Evolutionary conservation across 257 asterid species (phyloP), one percentile per base, ranked within the genome.

Genomic region (Oldenlandia corymbosa): DNA sequence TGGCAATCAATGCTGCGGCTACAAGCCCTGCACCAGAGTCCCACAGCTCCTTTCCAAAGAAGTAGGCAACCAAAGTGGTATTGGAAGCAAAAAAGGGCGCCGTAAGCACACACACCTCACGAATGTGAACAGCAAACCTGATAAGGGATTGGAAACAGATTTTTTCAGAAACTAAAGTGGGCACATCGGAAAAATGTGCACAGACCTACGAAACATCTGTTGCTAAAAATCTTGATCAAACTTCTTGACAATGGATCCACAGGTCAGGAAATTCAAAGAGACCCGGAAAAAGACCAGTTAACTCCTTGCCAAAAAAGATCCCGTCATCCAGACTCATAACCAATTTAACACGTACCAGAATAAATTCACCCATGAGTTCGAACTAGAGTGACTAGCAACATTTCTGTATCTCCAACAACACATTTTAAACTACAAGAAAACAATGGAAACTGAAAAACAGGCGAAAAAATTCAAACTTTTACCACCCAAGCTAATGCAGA

Each of bases 11-110:
- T 26, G 80, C 94, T 64, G 99, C 96, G 1, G 99, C 99, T 37
- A 93, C 96, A 71, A 93, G 95, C 64, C 99, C 99, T 24, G 99
- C 99, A 68, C 99, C 99, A 45, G 99, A 79, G 74, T 93, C 97
- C 99, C 99, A 93, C 62, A 93, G 68, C 83, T 87, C 97, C 74
- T 93, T 93, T 61, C 97, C 99, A 75, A 93, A 93, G 81, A 93
- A 93, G 87, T 93, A 93, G 52, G 99, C 97, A n/a, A 93, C 97
- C 49, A 93, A 68, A 32, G 99, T 93, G 46, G 99, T 93, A 78
- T 93, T 93, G 76, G 99, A 80, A 34, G 99, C 99, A 69, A 93
- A 93, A 75, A 90, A 93, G 1, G 99, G 99, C 24, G 99, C 99
- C 64, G 95, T 88, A 48, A 93, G 95, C 75, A 93, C 99, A 77